Evolutionary conservation across 1,284 basidiomycete genomes (phyloP), one percentile per base, ranked within the genome.

Genomic region (Cystobasidiaceae sp.): DNA sequence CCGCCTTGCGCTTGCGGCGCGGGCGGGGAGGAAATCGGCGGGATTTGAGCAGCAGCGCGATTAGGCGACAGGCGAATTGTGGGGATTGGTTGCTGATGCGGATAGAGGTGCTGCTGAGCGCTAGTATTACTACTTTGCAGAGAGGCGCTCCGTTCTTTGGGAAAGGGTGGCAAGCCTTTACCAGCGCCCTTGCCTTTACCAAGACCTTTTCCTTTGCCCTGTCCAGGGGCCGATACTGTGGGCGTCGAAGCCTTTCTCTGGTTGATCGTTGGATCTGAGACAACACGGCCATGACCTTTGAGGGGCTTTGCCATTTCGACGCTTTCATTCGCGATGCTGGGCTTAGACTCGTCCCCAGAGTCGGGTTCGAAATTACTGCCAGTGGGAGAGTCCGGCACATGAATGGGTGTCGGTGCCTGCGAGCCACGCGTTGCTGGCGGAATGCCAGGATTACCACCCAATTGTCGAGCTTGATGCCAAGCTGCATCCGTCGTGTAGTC

Each of bases 401-500:
- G 21, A 17, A 28, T 30, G 8, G 60, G 60, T 17, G 60, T 62
- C 21, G 37, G 28, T 45, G 30, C 34, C 50, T 23, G 50, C 13
- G 25, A 49, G 17, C 19, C 19, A 17, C 30, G 25, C 30, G n/a
- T 23, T 2, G 39, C 43, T 13, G 44, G 28, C 27, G 9, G 13
- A 15, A 28, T 32, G 13, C 2, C 7, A 23, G n/a, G 2, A 27
- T 25, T 33, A 23, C 32, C 32, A 3, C 45, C 25, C n/a, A n/a
- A n/a, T 11, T 61, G 62, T 52, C 37, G 25, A 9, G 32, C 56
- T 4, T 33, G 27, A 45, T 74, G 72, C 17, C 65, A 50, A 3
- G 67, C 69, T 33, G 58, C 37, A 28, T 73, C 71, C 0, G 86
- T 79, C 68, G 85, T 88, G 73, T 90, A 91, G 72, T 85, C 82